Conservation (phyloP, 306 rosid genomes). For the Ormosia semicastrata region DNA sequence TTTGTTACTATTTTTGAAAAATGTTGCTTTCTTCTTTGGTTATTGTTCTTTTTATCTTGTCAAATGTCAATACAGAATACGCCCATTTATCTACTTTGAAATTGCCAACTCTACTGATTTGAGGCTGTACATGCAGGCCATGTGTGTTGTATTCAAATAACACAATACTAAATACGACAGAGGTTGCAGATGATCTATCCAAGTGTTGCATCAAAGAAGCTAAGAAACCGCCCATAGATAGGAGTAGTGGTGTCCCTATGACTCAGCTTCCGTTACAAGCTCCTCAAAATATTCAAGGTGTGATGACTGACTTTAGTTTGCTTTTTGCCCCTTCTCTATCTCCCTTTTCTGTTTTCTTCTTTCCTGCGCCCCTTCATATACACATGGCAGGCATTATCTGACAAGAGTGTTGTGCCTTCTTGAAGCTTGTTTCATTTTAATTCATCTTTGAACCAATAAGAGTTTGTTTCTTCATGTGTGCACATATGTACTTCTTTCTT, state of each 20-base stretch:
- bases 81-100: neutral
- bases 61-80: neutral
- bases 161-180: constrained; percentile 51
- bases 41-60: neutral
- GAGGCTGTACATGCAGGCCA: constrained; percentile 54
- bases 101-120: constrained; percentile 9
- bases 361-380: neutral
- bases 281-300: constrained; percentile 89
- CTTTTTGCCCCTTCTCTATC: neutral
- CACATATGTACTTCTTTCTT: neutral
- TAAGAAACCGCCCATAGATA: constrained; percentile 64
- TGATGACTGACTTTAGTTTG: neutral
- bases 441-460: neutral
- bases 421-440: neutral
- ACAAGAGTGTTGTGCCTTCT: neutral
- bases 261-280: constrained; percentile 70
- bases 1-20: neutral
- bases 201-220: constrained; percentile 80
- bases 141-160: constrained; percentile 79
- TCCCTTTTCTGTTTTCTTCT: neutral
- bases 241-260: constrained; percentile 58
- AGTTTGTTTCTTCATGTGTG: neutral
- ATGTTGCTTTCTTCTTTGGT: constrained; percentile 11
- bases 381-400: neutral
- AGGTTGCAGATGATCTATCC: constrained; percentile 77